Evolutionary conservation across 179 eudicot species (phyloP).

Genomic region (Actinidia arguta): DNA sequence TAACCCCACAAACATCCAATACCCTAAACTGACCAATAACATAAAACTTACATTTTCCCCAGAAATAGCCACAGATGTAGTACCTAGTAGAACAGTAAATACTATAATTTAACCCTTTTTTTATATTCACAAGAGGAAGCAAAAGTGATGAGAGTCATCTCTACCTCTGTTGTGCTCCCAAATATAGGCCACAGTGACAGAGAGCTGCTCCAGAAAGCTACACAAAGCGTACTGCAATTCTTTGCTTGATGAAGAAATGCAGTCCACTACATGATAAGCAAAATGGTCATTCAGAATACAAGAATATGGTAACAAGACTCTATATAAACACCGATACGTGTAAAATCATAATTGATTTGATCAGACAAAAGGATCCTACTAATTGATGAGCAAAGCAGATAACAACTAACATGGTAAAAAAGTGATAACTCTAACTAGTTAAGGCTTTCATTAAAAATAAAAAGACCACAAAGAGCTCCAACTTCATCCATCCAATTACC

Average conservation of each 20-base stretch:
- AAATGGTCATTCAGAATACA: slow-evolving; percentile 7
- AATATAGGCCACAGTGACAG: slow-evolving; percentile 93
- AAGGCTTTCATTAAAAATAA: too few relatives aligned
- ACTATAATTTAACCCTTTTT: background rate
- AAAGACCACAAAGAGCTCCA: too few relatives aligned
- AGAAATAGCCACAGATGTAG: background rate
- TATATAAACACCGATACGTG: background rate
- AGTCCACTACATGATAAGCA: slow-evolving; percentile 75
- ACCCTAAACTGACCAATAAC: slow-evolving; percentile 3
- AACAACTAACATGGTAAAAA: too few relatives aligned
- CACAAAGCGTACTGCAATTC: slow-evolving; percentile 95
- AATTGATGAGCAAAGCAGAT: too few relatives aligned
- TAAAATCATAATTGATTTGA: slow-evolving; percentile 3
- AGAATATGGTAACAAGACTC: background rate
- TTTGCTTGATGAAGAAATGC: slow-evolving; percentile 89
- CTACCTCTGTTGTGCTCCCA: slow-evolving; percentile 93
- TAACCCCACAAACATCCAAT: slow-evolving; percentile 6
- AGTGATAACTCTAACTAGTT: too few relatives aligned
- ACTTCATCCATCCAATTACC: too few relatives aligned
- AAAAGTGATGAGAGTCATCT: slow-evolving; percentile 16
- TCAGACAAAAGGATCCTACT: background rate
- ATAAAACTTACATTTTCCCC: background rate
- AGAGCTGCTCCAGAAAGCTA: slow-evolving; percentile 99
- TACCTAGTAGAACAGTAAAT: background rate
- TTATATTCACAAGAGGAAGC: background rate